These are phyloP conservation scores for Penicillium brasilianum DNA, from an alignment of 2,329 filamentous ascomycete species.

Conservation along the genomic window DNA sequence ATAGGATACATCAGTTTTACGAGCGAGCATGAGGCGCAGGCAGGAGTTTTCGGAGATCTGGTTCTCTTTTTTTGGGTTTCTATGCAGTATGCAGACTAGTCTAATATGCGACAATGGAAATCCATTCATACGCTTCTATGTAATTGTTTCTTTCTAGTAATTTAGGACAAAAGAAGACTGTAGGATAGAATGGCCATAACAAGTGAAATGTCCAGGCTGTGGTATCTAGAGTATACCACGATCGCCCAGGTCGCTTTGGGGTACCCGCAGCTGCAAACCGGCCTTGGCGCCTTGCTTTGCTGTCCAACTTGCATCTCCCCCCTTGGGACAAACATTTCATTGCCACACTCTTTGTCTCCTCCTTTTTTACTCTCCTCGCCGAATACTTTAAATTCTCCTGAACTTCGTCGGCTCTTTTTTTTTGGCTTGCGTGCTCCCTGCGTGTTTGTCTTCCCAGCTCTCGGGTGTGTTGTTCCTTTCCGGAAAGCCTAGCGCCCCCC, in stretches of 20 bases:
- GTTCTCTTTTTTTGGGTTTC: constrained; percentile 4
- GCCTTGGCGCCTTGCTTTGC: constrained; percentile 22
- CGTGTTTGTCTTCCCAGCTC: constrained; percentile 8
- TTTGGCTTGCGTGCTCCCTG: constrained; percentile 4
- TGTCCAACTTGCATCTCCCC: constrained; percentile 14
- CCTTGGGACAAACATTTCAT: constrained; percentile 6
- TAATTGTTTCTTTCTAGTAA: neutral
- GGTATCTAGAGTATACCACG: neutral
- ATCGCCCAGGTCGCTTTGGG: constrained; percentile 1
- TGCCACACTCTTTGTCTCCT: constrained; percentile 17
- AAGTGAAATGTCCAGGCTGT: neutral
- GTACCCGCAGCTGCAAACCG: neutral
- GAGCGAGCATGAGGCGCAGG: constrained; percentile 24
- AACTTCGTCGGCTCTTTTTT: constrained; percentile 5
- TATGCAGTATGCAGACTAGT: constrained; percentile 10
- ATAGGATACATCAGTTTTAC: constrained; percentile 1
- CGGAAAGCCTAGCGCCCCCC: constrained; percentile 24
- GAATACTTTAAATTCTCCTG: neutral
- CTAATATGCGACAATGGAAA: constrained; percentile 1
- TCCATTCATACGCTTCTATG: neutral
- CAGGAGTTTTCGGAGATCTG: constrained; percentile 22
- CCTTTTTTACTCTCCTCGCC: neutral
- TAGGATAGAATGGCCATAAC: neutral
- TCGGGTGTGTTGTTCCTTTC: constrained; percentile 29
- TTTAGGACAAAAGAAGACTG: too few species aligned